Evolutionary conservation across 2,329 filamentous ascomycete species (phyloP).

Genomic region (Thermoascus crustaceus): DNA sequence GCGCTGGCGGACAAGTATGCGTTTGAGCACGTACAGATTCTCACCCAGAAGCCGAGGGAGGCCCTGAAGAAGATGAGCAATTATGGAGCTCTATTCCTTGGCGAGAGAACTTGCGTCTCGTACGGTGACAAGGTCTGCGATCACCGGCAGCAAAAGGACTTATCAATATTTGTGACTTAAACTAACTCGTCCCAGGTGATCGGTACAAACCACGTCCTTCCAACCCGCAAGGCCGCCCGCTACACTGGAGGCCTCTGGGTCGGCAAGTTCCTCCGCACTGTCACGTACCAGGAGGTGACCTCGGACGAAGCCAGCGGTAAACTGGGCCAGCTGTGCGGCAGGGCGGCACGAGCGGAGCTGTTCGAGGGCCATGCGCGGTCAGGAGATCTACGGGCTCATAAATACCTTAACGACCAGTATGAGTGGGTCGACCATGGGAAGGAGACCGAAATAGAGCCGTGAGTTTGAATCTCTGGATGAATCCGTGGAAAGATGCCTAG

Average conservation of each 20-base stretch:
- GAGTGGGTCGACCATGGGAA: slow-evolving; percentile 44
- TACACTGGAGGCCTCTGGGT: slow-evolving; percentile 50
- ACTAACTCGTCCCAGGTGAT: slow-evolving; percentile 34
- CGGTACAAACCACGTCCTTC: slow-evolving; percentile 49
- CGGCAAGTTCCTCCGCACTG: slow-evolving; percentile 45
- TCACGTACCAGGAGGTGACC: slow-evolving; percentile 47
- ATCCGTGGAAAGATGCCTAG: too few species aligned
- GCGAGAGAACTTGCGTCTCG: slow-evolving; percentile 45
- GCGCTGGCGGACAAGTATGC: slow-evolving; percentile 41
- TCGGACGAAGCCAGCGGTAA: slow-evolving; percentile 38
- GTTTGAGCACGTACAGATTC: slow-evolving; percentile 45
- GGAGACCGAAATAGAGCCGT: too few species aligned
- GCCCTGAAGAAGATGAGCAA: slow-evolving; percentile 45
- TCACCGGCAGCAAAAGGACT: slow-evolving; percentile 6
- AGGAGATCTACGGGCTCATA: slow-evolving; percentile 41
- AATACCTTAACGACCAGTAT: slow-evolving; percentile 35
- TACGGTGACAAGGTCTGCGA: slow-evolving; percentile 49
- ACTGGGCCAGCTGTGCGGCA: slow-evolving; percentile 42
- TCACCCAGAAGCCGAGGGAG: slow-evolving; percentile 40
- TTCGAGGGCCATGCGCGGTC: slow-evolving; percentile 49
- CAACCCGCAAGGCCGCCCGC: slow-evolving; percentile 40
- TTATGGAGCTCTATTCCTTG: slow-evolving; percentile 45
- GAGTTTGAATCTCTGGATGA: too few species aligned
- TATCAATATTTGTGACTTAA: slow-evolving; percentile 1
- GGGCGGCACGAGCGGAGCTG: slow-evolving; percentile 43